These are phyloP conservation scores for Fusarium buxicola DNA, from an alignment of 2,329 filamentous ascomycete genomes.

Conservation along the genomic window DNA sequence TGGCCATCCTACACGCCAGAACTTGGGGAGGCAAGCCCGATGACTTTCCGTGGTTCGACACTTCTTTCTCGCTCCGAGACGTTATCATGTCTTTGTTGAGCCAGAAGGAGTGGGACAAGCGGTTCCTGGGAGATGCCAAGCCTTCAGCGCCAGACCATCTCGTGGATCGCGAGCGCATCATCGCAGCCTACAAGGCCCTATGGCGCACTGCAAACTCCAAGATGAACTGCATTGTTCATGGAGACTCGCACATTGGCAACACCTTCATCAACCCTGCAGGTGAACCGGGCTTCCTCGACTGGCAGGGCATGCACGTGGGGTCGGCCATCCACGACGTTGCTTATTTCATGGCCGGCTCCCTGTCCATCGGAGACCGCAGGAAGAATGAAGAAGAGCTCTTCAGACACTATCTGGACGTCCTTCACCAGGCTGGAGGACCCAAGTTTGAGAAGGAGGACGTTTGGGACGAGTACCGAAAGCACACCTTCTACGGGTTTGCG, in stretches of 20 bases:
- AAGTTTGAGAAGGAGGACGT: not conserved
- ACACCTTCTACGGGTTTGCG: slow-evolving; percentile 25
- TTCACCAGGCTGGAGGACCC: not conserved
- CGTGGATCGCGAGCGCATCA: not conserved
- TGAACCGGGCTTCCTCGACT: slow-evolving; percentile 30
- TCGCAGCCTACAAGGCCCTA: not conserved
- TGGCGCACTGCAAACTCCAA: slow-evolving; percentile 1
- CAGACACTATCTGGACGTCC: slow-evolving; percentile 13
- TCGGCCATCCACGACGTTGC: slow-evolving; percentile 23
- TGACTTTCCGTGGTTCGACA: not conserved
- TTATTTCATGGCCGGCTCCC: slow-evolving; percentile 4
- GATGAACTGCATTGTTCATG: slow-evolving; percentile 15
- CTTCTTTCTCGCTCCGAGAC: not conserved
- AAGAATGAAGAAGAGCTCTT: slow-evolving; percentile 16
- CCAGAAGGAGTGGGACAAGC: slow-evolving; percentile 3
- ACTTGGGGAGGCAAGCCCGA: slow-evolving; percentile 11
- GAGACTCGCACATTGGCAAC: slow-evolving; percentile 18
- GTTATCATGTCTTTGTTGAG: not conserved
- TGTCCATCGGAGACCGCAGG: slow-evolving; percentile 13
- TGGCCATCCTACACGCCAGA: slow-evolving; percentile 20
- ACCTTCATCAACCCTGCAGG: slow-evolving; percentile 4
- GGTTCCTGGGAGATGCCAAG: not conserved
- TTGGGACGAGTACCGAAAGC: slow-evolving; percentile 25
- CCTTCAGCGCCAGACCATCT: slow-evolving; percentile 7
- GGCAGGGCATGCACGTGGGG: slow-evolving; percentile 12